Evolutionary conservation across 306 rosid species (phyloP), one percentile per base, ranked within the genome.

Genomic region (Casuarina glauca): DNA sequence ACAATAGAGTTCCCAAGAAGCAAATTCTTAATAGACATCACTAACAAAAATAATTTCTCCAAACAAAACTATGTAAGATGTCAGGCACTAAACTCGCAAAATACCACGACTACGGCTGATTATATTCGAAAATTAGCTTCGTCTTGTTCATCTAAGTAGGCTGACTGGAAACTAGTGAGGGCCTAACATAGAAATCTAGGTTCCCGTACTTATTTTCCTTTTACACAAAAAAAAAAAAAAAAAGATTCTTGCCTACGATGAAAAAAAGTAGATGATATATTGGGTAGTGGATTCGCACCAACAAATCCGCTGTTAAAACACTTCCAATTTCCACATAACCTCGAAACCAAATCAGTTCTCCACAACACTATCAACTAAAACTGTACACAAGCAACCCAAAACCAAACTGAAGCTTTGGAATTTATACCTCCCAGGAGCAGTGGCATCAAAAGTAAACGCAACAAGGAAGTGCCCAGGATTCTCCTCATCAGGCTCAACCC

Each of bases 371-470:
- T 57, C 20, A 57, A 57, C 64, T 13, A 58, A 58, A 58, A 26
- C 39, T 58, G 26, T 15, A 58, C 64, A 58, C 26, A 13, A 20
- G 35, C 48, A 32, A 45, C 6, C 11, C 73, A 67, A 52, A 68
- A 35, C 19, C 38, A 61, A n/a, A 51, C 17, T 50, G 19, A 1
- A 20, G 42, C 50, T 11, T 45, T 36, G 4, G 42, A 50, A 12
- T 49, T 19, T 43, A 15, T 72, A 84, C 88, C 88, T 78, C 74
- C 87, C 85, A 0, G 87, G 74, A 12, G 85, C 60, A 44, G 82
- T 74, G 64, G 91, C 91, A 75, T 87, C 89, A 39, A 87, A 85
- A 9, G 89, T 80, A 84, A 87, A 87, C 38, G 87, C 45, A 13
- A 82, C 79, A 43, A 85, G 85, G 63, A 80, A 85, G 74, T 43